Evolutionary conservation across 257 asterid genomes (phyloP), one percentile per base, ranked within the genome.

Genomic region (Penstemon davidsonii): DNA sequence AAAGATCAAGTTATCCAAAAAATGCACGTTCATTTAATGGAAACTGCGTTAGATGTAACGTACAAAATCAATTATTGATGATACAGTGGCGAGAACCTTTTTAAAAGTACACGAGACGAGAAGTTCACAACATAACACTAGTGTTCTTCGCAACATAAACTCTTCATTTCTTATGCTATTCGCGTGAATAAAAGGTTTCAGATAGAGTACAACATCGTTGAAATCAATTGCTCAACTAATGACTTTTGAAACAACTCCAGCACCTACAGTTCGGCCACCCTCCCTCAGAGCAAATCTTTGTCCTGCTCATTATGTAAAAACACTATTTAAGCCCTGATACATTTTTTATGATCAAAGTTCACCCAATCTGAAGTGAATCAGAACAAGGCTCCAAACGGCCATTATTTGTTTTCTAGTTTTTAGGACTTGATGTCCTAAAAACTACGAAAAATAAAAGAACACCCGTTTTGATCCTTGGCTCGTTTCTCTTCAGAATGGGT

Each of bases 201-300:
- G 67, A 60, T 15, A 33, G 9, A 60, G 7, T 49, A 11, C 18
- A 52, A 19, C 3, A 60, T 15, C 9, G 1, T 43, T 18, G 44
- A 62, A 60, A 18, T 15, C 40, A 19, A 37, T 40, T 49, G 18
- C 76, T 88, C 81, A 93, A 75, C 89, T 84, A 9, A 91, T 66
- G 38, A 91, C 96, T 73, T 91, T 88, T 1, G 99, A 85, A 74
- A 94, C 96, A 42, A 94, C 99, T 42, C 99, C 99, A 46, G 99
- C 99, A 66, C 99, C 99, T 57, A 94, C 96, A 12, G 99, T 94
- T 68, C 97, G 81, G 18, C 99, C 99, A 68, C 99, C 99, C 73
- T 94, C 99, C 75, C 99, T 85, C 80, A 94, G 75, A 57, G 99
- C 99, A 77, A 94, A 94, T 86, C 99, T 81, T 94, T 91, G 99